Conservation (phyloP, 768 basidiomycete species). For the Pulveroboletus sp. region DNA sequence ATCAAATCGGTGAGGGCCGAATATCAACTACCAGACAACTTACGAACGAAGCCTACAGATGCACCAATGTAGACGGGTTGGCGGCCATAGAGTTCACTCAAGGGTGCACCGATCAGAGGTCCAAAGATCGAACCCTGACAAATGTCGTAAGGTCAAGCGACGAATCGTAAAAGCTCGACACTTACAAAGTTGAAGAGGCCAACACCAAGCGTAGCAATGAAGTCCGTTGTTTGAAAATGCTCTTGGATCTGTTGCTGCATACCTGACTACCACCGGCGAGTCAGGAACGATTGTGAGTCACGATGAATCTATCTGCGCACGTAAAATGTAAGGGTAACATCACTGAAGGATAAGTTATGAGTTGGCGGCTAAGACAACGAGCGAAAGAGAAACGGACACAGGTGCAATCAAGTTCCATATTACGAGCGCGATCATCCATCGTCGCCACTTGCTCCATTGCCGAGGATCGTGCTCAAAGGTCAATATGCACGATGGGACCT, state of each 20-base stretch:
- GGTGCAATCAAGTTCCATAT: slow-evolving; percentile 30
- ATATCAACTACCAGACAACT: neutral
- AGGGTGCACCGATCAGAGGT: slow-evolving; percentile 20
- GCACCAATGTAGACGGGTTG: slow-evolving; percentile 19
- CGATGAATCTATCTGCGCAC: slow-evolving; percentile 14
- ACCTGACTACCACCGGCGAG: slow-evolving; percentile 15
- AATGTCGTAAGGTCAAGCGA: neutral
- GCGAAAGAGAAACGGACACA: slow-evolving; percentile 15
- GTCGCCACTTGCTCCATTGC: slow-evolving; percentile 27
- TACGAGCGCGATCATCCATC: slow-evolving; percentile 28
- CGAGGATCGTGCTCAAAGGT: slow-evolving; percentile 23
- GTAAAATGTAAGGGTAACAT: slow-evolving; percentile 27
- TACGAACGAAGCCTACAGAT: slow-evolving; percentile 19
- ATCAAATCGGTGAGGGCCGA: neutral
- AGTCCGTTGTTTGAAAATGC: slow-evolving; percentile 15
- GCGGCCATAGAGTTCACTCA: slow-evolving; percentile 25
- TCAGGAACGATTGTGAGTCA: neutral
- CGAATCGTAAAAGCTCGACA: neutral
- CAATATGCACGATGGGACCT: slow-evolving; percentile 13
- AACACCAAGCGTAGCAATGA: slow-evolving; percentile 18
- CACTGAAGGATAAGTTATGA: slow-evolving; percentile 15
- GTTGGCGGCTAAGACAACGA: neutral
- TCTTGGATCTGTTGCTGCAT: slow-evolving; percentile 21
- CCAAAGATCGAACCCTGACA: slow-evolving; percentile 19
- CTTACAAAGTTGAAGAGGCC: slow-evolving; percentile 22